A percentile compares a stretch with the other conserved stretches of the same genome.
phyloP scores from a whole-genome alignment of 2,329 filamentous ascomycete genomes.

The Aspergillus sp. region DNA sequence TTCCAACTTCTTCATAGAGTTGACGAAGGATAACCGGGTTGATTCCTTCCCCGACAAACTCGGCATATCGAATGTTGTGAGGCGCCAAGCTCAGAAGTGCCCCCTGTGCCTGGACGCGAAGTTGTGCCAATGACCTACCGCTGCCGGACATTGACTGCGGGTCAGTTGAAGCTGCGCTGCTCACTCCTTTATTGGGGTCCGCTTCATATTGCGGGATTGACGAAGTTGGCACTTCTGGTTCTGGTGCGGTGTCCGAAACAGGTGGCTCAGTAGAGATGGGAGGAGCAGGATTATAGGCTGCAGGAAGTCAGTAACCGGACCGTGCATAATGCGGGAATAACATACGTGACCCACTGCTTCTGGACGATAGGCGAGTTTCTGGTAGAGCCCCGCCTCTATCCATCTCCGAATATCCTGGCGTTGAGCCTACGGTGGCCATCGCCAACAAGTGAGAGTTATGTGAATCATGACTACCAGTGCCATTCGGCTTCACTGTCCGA shows the following conservation, averaged over 20 bases:
- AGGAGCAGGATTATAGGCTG: slow-evolving; percentile 40
- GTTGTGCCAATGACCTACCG: slow-evolving; percentile 36
- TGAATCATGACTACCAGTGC: neutral
- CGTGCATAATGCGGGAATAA: neutral
- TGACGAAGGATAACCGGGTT: slow-evolving; percentile 62
- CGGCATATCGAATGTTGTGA: slow-evolving; percentile 70
- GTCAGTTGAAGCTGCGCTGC: neutral
- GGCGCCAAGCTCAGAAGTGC: slow-evolving; percentile 64
- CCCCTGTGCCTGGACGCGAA: slow-evolving; percentile 58
- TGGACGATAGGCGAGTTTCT: slow-evolving; percentile 22
- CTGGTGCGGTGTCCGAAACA: slow-evolving; percentile 15
- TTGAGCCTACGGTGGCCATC: neutral
- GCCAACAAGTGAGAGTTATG: neutral
- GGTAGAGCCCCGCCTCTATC: slow-evolving; percentile 32
- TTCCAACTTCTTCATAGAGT: slow-evolving; percentile 69
- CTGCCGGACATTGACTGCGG: neutral
- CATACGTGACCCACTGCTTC: slow-evolving; percentile 38
- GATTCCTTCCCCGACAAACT: slow-evolving; percentile 73
- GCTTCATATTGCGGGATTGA: slow-evolving; percentile 3
- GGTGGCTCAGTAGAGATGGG: slow-evolving; percentile 27
- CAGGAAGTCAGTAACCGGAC: slow-evolving; percentile 23
- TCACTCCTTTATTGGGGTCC: slow-evolving; percentile 11
- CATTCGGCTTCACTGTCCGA: neutral
- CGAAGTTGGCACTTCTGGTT: neutral
- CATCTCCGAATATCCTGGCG: slow-evolving; percentile 18